Conservation (phyloP, 2,329 filamentous ascomycete genomes). For the Exophiala viscosa region DNA sequence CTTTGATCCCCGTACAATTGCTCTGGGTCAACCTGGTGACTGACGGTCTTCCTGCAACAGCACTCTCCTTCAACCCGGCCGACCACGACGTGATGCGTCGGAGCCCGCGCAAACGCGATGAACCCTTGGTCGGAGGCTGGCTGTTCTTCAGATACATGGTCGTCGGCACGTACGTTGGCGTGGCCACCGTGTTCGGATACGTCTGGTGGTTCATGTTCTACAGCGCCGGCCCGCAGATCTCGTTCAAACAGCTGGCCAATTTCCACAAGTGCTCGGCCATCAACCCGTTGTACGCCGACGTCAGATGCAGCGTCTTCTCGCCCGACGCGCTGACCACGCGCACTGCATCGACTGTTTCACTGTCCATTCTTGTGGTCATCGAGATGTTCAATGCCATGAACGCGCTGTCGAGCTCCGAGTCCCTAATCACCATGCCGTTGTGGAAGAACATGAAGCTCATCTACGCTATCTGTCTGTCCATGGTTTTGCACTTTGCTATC, state of each 20-base stretch:
- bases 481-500: conserved; percentile 91
- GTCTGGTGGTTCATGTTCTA: conserved; percentile 99
- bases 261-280: conserved; percentile 80
- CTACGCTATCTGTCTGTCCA: conserved; percentile 86
- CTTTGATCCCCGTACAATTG: conserved; percentile 91
- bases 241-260: conserved; percentile 81
- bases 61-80: conserved; percentile 95
- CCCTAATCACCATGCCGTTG: conserved; percentile 85
- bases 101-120: conserved; percentile 84
- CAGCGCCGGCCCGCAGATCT: conserved; percentile 81
- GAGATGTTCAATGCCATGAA: conserved; percentile 99
- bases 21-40: conserved; percentile 99
- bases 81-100: conserved; percentile 98
- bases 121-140: conserved; percentile 90
- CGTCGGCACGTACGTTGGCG: conserved; percentile 89
- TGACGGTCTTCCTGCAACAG: conserved; percentile 92
- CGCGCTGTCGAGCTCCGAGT: conserved; percentile 91
- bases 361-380: conserved; percentile 89
- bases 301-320: conserved; percentile 88
- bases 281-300: conserved; percentile 70
- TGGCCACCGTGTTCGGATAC: conserved; percentile 92
- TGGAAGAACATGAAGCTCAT: conserved; percentile 99
- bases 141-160: conserved; percentile 97
- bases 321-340: conserved; percentile 71
- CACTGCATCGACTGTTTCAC: conserved; percentile 85